These are phyloP conservation scores for Hippophae gyantsensis DNA, from an alignment of 306 rosid genomes.

Conservation along the genomic window DNA sequence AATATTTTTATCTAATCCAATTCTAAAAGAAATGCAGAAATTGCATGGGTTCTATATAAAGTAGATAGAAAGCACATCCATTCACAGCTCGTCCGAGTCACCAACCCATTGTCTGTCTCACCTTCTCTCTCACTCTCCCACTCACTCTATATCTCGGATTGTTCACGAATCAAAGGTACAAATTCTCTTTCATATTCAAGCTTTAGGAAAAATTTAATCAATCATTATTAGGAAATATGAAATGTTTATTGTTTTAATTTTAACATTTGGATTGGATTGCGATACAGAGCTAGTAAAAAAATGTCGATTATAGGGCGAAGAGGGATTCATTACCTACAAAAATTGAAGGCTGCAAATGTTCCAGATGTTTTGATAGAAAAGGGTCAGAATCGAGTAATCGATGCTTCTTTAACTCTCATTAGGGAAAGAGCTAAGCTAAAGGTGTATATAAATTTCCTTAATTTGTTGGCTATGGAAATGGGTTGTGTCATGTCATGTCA, in stretches of 20 bases:
- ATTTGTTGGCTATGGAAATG: background rate
- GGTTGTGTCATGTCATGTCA: background rate
- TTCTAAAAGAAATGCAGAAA: too few species aligned
- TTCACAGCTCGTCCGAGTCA: too few species aligned
- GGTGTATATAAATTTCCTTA: slow-evolving; percentile 24
- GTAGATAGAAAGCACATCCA: too few species aligned
- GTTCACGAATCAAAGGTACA: too few species aligned
- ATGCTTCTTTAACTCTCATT: slow-evolving; percentile 92
- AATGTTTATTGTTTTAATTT: background rate
- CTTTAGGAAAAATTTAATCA: too few species aligned
- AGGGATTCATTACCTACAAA: slow-evolving; percentile 56
- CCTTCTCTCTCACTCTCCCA: too few species aligned
- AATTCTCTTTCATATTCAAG: too few species aligned
- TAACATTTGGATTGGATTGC: background rate
- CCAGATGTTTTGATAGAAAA: slow-evolving; percentile 48
- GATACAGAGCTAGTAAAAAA: background rate
- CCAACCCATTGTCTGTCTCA: too few species aligned
- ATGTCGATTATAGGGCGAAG: slow-evolving; percentile 41
- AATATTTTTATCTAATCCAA: too few species aligned
- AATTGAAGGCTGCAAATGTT: slow-evolving; percentile 47
- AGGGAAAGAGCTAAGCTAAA: slow-evolving; percentile 91
- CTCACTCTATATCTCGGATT: too few species aligned
- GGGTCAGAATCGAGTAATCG: slow-evolving; percentile 78
- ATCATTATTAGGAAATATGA: background rate
- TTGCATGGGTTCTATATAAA: too few species aligned